These are phyloP conservation scores for Epichloe gansuensis DNA, from an alignment of 2,329 filamentous ascomycete species.

Conservation along the genomic window DNA sequence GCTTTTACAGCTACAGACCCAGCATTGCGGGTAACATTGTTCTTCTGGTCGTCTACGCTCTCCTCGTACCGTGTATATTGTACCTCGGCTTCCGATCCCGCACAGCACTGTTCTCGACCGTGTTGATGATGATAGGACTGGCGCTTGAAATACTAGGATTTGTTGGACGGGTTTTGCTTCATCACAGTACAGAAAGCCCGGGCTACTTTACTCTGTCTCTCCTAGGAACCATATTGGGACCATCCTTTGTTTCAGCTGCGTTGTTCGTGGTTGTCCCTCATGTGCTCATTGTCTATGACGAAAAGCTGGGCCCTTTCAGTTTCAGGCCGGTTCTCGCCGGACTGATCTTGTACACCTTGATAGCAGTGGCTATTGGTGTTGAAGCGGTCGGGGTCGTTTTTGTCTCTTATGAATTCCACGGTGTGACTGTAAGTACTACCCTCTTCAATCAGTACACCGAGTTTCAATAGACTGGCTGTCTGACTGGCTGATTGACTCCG, in stretches of 20 bases:
- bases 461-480: no score
- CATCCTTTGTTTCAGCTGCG: slow-evolving; percentile 31
- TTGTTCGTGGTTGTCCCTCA: slow-evolving; percentile 33
- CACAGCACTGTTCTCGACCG: slow-evolving; percentile 27
- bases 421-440: slow-evolving; percentile 21
- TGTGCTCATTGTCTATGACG: slow-evolving; percentile 33
- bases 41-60: slow-evolving; percentile 26
- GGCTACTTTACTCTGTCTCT: slow-evolving; percentile 31
- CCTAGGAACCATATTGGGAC: slow-evolving; percentile 33
- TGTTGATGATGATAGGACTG: slow-evolving; percentile 25
- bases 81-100: slow-evolving; percentile 26
- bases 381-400: slow-evolving; percentile 29
- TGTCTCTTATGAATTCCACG: slow-evolving; percentile 21
- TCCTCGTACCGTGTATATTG: slow-evolving; percentile 25
- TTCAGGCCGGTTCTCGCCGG: slow-evolving; percentile 19
- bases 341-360: slow-evolving; percentile 21
- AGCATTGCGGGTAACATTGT: slow-evolving; percentile 27
- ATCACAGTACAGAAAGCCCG: slow-evolving; percentile 18
- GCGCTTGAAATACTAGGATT: slow-evolving; percentile 33
- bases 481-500: slow-evolving; percentile 7
- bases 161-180: slow-evolving; percentile 30
- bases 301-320: slow-evolving; percentile 23
- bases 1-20: slow-evolving; percentile 25
- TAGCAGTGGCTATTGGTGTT: slow-evolving; percentile 22
- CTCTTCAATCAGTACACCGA: no score